Evolutionary conservation across 2,329 filamentous ascomycete genomes (phyloP).

Genomic region (Calonectria hawksworthii): DNA sequence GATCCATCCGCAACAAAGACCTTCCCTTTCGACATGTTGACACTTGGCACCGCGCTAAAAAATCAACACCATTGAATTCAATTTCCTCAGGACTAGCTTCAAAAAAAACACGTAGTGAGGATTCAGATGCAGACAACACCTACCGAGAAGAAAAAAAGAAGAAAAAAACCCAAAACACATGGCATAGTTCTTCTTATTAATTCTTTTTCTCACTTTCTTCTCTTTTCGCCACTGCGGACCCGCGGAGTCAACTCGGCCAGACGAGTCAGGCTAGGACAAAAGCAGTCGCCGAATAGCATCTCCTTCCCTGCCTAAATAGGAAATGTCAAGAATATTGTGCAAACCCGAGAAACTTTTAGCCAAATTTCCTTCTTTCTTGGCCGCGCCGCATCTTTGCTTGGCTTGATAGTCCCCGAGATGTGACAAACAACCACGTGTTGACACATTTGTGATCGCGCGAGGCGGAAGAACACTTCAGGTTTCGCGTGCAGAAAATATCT

Average conservation of each 20-base stretch:
- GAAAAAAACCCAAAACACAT: background rate
- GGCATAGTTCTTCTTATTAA: background rate
- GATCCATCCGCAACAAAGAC: background rate
- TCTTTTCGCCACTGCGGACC: background rate
- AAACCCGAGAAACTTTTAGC: background rate
- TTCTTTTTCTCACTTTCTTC: background rate
- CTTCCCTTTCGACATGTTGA: background rate
- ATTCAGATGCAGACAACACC: too few species aligned
- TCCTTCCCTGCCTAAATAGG: background rate
- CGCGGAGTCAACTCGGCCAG: background rate
- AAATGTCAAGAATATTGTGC: background rate
- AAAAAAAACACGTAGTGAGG: background rate
- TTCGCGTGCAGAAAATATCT: background rate
- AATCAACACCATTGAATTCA: background rate
- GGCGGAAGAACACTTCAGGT: too few species aligned
- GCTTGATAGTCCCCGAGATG: background rate
- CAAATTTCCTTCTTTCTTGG: background rate
- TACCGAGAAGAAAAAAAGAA: too few species aligned
- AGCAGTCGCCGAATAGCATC: background rate
- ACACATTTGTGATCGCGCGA: background rate
- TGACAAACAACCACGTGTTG: background rate
- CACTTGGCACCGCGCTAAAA: background rate
- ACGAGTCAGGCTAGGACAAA: background rate
- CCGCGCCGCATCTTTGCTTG: background rate
- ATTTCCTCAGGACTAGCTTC: background rate